phyloP scores from a whole-genome alignment of 148 eudicot species.

The Vaccinium corymbosum region DNA sequence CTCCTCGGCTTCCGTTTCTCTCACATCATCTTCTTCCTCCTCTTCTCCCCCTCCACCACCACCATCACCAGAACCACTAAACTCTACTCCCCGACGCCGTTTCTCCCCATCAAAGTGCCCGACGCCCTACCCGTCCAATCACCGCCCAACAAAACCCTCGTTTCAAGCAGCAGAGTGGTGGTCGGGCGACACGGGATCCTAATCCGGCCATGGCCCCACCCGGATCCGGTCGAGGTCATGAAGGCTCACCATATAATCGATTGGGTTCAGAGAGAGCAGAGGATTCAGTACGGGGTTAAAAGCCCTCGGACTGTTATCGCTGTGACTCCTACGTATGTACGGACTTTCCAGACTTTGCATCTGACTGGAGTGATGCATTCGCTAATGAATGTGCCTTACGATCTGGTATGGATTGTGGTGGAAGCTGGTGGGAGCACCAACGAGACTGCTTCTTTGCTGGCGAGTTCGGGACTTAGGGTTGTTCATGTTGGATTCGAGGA shows the following conservation, averaged over 20 bases:
- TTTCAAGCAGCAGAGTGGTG: constrained; percentile 55
- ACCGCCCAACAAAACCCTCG: constrained; percentile 28
- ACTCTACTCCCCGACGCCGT: background rate
- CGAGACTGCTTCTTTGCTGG: constrained; percentile 67
- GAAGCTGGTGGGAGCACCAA: constrained; percentile 81
- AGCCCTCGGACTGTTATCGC: constrained; percentile 63
- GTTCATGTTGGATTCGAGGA: constrained; percentile 63
- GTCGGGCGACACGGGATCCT: constrained; percentile 91
- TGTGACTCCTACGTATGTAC: constrained; percentile 79
- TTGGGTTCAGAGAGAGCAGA: constrained; percentile 87
- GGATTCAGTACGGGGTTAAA: constrained; percentile 74
- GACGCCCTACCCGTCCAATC: constrained; percentile 21
- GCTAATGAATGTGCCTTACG: constrained; percentile 72
- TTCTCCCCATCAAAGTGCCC: background rate
- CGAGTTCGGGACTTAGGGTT: constrained; percentile 45
- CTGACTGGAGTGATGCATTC: constrained; percentile 89
- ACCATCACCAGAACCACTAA: constrained; percentile 27
- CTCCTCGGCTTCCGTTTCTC: constrained; percentile 90
- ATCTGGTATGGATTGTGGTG: constrained; percentile 83
- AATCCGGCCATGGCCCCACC: constrained; percentile 98
- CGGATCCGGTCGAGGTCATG: constrained; percentile 79
- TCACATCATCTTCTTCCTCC: constrained; percentile 61
- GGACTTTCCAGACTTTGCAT: constrained; percentile 88
- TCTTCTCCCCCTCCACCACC: constrained; percentile 44
- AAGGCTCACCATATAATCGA: constrained; percentile 77